Conservation (phyloP, 805 yeast genomes). For the Candida boidinii region DNA sequence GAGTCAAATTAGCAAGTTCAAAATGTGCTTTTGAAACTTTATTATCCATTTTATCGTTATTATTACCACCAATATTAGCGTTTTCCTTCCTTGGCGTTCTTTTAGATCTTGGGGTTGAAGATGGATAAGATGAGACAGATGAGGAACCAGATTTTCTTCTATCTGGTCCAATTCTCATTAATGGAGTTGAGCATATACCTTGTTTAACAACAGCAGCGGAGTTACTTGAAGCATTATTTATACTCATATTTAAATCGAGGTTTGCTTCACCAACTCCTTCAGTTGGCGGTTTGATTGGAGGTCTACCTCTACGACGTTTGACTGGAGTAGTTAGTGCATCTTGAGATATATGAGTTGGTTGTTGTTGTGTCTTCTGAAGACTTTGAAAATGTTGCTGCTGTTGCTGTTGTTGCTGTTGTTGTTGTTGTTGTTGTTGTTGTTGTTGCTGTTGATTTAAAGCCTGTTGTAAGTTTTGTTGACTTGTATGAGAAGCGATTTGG, state of each 20-base stretch:
- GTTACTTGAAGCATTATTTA: conserved; percentile 14
- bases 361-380: no score
- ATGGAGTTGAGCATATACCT: conserved; percentile 22
- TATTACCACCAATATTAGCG: no score
- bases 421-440: no score
- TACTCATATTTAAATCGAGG: conserved; percentile 12
- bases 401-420: no score
- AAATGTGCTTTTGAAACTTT: conserved; percentile 13
- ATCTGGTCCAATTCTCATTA: conserved; percentile 23
- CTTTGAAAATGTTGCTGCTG: no score
- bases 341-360: no score
- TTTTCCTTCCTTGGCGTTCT: neutral
- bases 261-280: conserved; percentile 16
- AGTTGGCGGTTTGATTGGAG: conserved; percentile 15
- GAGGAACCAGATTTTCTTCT: conserved; percentile 10
- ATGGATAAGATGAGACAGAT: conserved; percentile 1
- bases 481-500: no score
- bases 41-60: neutral
- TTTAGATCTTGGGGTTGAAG: neutral
- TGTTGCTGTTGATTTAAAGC: no score
- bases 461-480: no score
- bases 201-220: conserved; percentile 22
- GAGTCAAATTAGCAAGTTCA: conserved; percentile 14
- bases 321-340: no score
- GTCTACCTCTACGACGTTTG: conserved; percentile 22